Conservation (phyloP, 192 early-diverging fungal genomes). For the Coemansia sp. region DNA sequence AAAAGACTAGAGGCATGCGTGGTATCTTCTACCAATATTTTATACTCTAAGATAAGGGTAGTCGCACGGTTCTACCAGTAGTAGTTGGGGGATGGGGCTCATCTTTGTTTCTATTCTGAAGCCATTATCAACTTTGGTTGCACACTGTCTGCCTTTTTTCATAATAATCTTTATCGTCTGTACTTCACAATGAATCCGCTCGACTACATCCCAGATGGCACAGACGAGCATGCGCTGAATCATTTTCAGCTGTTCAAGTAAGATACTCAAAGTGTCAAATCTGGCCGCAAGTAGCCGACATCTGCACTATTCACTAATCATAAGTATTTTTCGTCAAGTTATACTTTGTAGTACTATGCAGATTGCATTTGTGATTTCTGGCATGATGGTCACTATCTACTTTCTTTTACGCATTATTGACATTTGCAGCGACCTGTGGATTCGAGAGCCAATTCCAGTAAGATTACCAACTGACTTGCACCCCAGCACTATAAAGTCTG, state of each 20-base stretch:
- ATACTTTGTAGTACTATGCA: constrained; percentile 47
- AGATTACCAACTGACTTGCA: background rate
- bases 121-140: background rate
- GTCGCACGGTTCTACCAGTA: background rate
- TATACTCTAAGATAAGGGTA: background rate
- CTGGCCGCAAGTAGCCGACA: too few species aligned
- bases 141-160: background rate
- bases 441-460: constrained; percentile 42
- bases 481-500: background rate
- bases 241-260: constrained; percentile 48
- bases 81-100: background rate
- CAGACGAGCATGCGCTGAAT: constrained; percentile 16
- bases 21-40: background rate
- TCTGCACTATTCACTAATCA: background rate
- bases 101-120: background rate
- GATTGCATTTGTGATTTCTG: constrained; percentile 30
- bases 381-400: constrained; percentile 28
- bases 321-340: background rate
- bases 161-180: background rate
- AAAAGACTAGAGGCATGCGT: background rate
- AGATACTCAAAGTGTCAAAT: background rate
- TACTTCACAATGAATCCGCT: constrained; percentile 17
- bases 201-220: constrained; percentile 30
- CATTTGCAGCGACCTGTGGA: constrained; percentile 42
- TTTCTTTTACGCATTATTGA: constrained; percentile 43